phyloP scores from a whole-genome alignment of 2,329 filamentous ascomycete genomes.

The Uncinocarpus reesii region DNA sequence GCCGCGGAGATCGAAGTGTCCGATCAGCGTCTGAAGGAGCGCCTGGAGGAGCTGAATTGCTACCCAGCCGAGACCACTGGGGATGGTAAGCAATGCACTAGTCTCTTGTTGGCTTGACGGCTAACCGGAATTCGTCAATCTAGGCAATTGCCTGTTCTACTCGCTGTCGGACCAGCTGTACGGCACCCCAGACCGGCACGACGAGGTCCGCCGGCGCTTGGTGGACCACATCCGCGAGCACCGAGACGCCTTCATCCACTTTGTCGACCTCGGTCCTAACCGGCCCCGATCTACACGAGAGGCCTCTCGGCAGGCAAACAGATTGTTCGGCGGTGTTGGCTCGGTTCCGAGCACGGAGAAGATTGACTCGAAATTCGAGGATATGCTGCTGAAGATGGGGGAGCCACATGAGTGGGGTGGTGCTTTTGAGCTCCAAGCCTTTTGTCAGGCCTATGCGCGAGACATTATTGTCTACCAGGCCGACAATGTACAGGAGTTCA shows the following conservation, averaged over 20 bases:
- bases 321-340: slow-evolving; percentile 40
- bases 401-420: slow-evolving; percentile 54
- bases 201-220: slow-evolving; percentile 48
- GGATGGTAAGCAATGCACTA: slow-evolving; percentile 49
- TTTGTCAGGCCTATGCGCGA: slow-evolving; percentile 50
- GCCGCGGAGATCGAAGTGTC: slow-evolving; percentile 18
- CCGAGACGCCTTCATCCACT: slow-evolving; percentile 53
- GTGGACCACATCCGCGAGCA: slow-evolving; percentile 54
- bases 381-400: slow-evolving; percentile 51
- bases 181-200: slow-evolving; percentile 48
- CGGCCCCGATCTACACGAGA: slow-evolving; percentile 49
- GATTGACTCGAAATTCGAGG: slow-evolving; percentile 48
- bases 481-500: slow-evolving; percentile 31
- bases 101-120: not conserved
- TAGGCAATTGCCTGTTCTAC: slow-evolving; percentile 61
- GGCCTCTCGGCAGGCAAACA: slow-evolving; percentile 35
- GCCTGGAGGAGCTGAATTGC: slow-evolving; percentile 46
- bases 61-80: slow-evolving; percentile 51
- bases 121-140: not conserved
- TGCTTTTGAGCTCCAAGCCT: slow-evolving; percentile 58
- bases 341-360: slow-evolving; percentile 45
- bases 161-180: slow-evolving; percentile 58
- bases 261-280: slow-evolving; percentile 50
- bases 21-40: slow-evolving; percentile 30
- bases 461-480: slow-evolving; percentile 52